A percentile compares a stretch with the other conserved stretches of the same genome.
These are phyloP conservation scores for Eragrostis tef DNA, from an alignment of 202 grass and related monocot species.

Conservation along the genomic window DNA sequence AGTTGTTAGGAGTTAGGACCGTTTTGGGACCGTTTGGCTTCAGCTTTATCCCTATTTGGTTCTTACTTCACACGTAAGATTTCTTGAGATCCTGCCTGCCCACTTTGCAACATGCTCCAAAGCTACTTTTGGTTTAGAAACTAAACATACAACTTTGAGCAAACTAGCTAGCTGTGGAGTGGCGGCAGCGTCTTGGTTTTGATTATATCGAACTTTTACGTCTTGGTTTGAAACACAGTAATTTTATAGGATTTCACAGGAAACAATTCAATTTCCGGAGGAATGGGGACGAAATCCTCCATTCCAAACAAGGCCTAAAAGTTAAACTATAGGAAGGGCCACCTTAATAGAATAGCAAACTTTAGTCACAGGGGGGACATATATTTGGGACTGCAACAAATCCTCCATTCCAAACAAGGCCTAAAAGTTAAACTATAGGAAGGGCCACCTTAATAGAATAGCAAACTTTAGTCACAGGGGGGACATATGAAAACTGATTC, in stretches of 20 bases:
- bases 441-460: background rate
- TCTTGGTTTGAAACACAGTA: no score
- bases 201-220: background rate
- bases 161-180: background rate
- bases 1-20: slow-evolving; percentile 30
- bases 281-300: no score
- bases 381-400: no score
- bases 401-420: no score
- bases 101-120: slow-evolving; percentile 5
- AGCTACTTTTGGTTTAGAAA: background rate
- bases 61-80: slow-evolving; percentile 33
- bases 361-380: no score
- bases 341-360: no score
- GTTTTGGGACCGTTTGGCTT: slow-evolving; percentile 35
- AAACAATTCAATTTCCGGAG: no score
- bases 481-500: background rate
- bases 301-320: no score
- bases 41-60: slow-evolving; percentile 1
- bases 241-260: no score
- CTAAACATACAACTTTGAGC: background rate
- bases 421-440: no score
- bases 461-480: background rate
- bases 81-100: slow-evolving; percentile 15
- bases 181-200: background rate
- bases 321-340: no score